Base-by-base conservation (phyloP, 2,329 filamentous ascomycete genomes). In the Raffaelea ambrosiae region DNA sequence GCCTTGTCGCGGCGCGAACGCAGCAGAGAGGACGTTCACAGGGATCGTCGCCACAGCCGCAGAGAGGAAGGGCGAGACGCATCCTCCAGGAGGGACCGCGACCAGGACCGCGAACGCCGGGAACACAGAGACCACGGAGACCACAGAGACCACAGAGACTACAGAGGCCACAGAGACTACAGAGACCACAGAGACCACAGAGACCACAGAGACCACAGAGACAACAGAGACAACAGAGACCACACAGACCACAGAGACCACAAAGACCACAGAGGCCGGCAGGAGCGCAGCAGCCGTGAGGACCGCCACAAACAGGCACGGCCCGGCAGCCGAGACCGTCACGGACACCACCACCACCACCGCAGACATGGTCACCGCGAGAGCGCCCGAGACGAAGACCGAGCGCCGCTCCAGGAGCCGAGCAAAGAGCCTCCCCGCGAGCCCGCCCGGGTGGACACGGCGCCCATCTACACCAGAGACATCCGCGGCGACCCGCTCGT, bases 401-500 rank as follows among this genome's bases (percentile, higher is more conserved):
- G n/a, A n/a, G n/a, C n/a, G n/a, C n/a, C n/a, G n/a, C n/a, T n/a
- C n/a, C n/a, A 29, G 26, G 7, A 29, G 13, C 13, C 26, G 13
- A 29, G 26, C 26, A 29, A 29, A 29, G 26, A 29, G 26, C 13
- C 26, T 7, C 43, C n/a, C 26, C 36, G 22, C 29, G 47, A 20
- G 45, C 48, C 20, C 26, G 48, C 18, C 40, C 19, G 40, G 16
- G 18, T 4, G 18, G 10, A 20, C 47, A 49, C 20, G 45, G 23
- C 18, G 46, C 51, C 19, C 36, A 59, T 74, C 3, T 90, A 79
- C 61, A 57, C 79, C 40, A 58, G 86, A 45, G 91, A 97, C 63
- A 79, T 71, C 39, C 81, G 80, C 58, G 90, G 91, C 0, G 91
- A 97, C 58, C 69, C 74, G 4, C 74, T 88, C 43, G 88, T 93